Conservation (phyloP, 352 stramenopile genomes). For the Poterioochromonas sp. region DNA sequence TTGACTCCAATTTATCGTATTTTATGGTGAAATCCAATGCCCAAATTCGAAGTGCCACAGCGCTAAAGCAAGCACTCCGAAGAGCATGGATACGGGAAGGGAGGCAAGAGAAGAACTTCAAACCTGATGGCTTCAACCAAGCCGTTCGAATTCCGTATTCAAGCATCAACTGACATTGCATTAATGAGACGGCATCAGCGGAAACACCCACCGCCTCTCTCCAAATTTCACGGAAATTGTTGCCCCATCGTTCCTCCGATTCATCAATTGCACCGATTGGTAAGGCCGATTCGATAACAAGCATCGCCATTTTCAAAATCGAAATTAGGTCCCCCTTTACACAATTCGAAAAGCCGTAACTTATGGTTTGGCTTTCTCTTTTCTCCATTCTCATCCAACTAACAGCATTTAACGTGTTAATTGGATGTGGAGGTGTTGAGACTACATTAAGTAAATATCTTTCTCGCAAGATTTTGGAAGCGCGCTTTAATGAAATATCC, state of each 20-base stretch:
- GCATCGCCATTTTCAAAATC: neutral
- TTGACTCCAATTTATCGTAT: neutral
- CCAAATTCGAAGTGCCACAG: neutral
- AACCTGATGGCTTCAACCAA: conserved; percentile 20
- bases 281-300: neutral
- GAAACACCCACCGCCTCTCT: neutral
- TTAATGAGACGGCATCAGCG: neutral
- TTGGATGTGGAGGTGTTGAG: too few species aligned
- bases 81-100: neutral
- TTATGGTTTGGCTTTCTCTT: neutral
- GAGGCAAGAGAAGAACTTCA: conserved; percentile 9
- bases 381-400: too few species aligned
- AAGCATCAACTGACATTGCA: conserved; percentile 29
- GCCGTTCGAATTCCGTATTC: conserved; percentile 21
- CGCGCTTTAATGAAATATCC: too few species aligned
- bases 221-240: neutral
- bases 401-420: too few species aligned
- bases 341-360: neutral
- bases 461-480: too few species aligned
- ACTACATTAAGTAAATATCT: too few species aligned
- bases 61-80: neutral
- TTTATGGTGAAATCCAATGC: conserved; percentile 8
- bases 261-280: conserved; percentile 13
- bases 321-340: neutral
- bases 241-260: neutral